phyloP scores from a whole-genome alignment of 345 rosid genomes.

The Aquilaria malaccensis region DNA sequence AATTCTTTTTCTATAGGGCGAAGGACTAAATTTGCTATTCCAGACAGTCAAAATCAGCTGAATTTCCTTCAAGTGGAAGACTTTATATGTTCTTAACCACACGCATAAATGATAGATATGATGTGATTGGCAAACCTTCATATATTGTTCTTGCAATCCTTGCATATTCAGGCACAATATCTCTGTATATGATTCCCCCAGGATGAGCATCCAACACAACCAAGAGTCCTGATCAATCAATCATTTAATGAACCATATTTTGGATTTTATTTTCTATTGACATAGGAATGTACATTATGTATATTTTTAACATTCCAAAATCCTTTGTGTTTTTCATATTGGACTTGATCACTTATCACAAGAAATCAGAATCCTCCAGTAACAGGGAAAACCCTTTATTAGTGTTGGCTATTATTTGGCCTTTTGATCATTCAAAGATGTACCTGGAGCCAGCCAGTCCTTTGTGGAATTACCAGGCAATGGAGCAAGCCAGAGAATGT shows the following conservation, averaged over 20 bases:
- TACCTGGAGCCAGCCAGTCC: slow-evolving; percentile 82
- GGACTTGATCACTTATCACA: too few species aligned
- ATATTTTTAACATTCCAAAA: too few species aligned
- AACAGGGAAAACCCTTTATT: too few species aligned
- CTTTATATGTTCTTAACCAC: not conserved
- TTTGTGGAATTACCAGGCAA: slow-evolving; percentile 48
- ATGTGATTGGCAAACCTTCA: slow-evolving; percentile 51
- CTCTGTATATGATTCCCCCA: slow-evolving; percentile 72
- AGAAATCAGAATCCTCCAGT: too few species aligned
- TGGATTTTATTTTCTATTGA: too few species aligned
- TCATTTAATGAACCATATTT: not conserved
- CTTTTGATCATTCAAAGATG: slow-evolving; percentile 3
- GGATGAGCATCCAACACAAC: slow-evolving; percentile 88
- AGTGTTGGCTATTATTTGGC: not conserved
- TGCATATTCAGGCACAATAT: slow-evolving; percentile 75
- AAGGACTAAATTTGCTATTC: not conserved
- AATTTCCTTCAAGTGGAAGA: not conserved
- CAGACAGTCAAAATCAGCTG: not conserved
- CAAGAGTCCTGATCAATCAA: slow-evolving; percentile 45
- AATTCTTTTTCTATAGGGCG: too few species aligned
- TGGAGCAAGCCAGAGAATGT: slow-evolving; percentile 94
- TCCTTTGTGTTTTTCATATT: too few species aligned
- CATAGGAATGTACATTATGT: too few species aligned
- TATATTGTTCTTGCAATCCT: slow-evolving; percentile 65
- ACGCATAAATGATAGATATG: not conserved